Evolutionary conservation across 768 basidiomycete genomes (phyloP), one percentile per base, ranked within the genome.

Genomic region (Termitomyces sp.): DNA sequence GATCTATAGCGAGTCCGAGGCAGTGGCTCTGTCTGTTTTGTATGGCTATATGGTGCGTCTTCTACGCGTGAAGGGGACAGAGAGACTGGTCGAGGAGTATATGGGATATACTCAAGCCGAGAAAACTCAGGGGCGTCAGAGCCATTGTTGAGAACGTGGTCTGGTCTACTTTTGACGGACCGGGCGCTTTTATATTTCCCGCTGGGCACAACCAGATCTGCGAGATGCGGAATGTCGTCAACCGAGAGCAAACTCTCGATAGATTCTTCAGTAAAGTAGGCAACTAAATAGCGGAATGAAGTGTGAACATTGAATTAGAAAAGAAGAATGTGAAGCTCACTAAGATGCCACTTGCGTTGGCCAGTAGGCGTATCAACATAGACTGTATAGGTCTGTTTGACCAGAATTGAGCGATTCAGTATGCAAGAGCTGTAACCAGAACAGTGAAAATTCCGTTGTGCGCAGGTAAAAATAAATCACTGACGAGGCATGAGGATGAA

Each of bases 371-470:
- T 87, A 55, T 89, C 83, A 56, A 90, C 87, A 63, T 80, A 88
- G 16, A 89, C 89, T 5, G 88, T 90, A 65, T 91, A 92, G 0
- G 89, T 91, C 70, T 92, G 89, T 69, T 91, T 91, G 66, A 89
- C 84, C 38, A 92, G 76, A 48, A 79, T 69, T 14, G 74, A 70
- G 30, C 73, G 76, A 51, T 67, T 69, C 41, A 70, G 64, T 41
- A 71, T 64, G 32, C 69, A 64, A 23, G 70, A 63, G 20, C 71
- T 74, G 38, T 54, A 36, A 41, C 41, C 14, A n/a, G 44, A 30
- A 12, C 46, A 46, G 46, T 53, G 46, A 44, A 41, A 60, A 41
- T 40, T 35, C 55, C 40, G 46, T 36, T 54, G 28, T 33, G 44
- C n/a, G 51, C 10, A 14, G 36, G 20, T 43, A 28, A n/a, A 13